A percentile compares a stretch with the other conserved stretches of the same genome.
Evolutionary conservation across 192 early-diverging fungal species (phyloP).

Genomic region (Coemansia sp.): DNA sequence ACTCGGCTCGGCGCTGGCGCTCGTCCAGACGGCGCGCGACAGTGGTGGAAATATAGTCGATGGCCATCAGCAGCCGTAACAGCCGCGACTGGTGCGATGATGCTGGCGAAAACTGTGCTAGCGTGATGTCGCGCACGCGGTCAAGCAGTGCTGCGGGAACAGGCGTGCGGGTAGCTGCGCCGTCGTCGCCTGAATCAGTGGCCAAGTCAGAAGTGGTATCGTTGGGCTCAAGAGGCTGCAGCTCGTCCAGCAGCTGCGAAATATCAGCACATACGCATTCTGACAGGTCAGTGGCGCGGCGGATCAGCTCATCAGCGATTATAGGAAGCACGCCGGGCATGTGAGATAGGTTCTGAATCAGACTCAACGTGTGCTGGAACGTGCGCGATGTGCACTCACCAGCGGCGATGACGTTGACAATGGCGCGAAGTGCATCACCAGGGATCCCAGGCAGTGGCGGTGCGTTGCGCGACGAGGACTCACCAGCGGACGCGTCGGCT

Average conservation of each 20-base stretch:
- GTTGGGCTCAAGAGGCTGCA: conserved; percentile 38
- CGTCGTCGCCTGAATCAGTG: conserved; percentile 43
- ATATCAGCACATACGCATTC: conserved; percentile 69
- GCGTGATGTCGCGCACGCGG: conserved; percentile 69
- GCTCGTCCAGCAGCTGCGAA: conserved; percentile 59
- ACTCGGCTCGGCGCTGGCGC: conserved; percentile 43
- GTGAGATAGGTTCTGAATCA: conserved; percentile 84
- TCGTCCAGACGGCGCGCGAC: conserved; percentile 43
- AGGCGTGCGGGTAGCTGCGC: neutral
- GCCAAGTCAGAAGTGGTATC: neutral
- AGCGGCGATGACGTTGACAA: conserved; percentile 87
- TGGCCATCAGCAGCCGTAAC: conserved; percentile 88
- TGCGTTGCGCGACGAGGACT: conserved; percentile 12
- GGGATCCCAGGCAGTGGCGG: conserved; percentile 80
- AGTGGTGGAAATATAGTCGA: conserved; percentile 72
- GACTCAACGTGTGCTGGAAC: conserved; percentile 88
- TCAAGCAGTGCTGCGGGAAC: conserved; percentile 48
- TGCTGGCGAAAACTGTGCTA: conserved; percentile 78
- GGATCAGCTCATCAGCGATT: conserved; percentile 79
- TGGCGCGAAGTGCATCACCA: conserved; percentile 71
- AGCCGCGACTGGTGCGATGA: conserved; percentile 91
- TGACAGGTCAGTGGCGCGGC: conserved; percentile 67
- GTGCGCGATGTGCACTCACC: conserved; percentile 91
- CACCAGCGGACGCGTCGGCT: neutral
- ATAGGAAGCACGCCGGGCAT: conserved; percentile 66